Evolutionary conservation across 2,329 filamentous ascomycete genomes (phyloP).

Genomic region (Aureobasidium sp.): DNA sequence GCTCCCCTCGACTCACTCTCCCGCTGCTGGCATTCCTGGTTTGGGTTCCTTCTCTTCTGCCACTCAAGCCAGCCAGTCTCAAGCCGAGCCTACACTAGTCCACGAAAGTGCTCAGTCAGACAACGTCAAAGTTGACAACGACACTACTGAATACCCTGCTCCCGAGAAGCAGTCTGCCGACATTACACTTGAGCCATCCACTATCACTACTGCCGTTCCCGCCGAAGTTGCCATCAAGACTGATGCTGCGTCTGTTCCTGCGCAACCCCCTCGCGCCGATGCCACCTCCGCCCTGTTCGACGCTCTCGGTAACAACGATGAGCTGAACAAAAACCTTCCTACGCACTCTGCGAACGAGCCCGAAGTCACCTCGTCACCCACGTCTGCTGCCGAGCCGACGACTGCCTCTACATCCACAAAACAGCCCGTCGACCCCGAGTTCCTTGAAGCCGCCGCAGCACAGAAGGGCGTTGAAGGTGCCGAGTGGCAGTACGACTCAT

Average conservation of each 20-base stretch:
- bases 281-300: constrained; percentile 9
- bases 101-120: neutral
- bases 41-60: neutral
- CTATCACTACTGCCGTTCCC: neutral
- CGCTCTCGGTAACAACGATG: constrained; percentile 8
- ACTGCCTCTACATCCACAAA: constrained; percentile 16
- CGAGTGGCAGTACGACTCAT: constrained; percentile 71
- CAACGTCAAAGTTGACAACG: neutral
- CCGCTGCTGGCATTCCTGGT: constrained; percentile 11
- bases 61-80: neutral
- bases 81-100: neutral
- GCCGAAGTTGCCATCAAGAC: neutral
- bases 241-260: neutral
- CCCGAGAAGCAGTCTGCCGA: neutral
- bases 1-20: neutral
- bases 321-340: neutral
- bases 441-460: constrained; percentile 37
- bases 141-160: neutral
- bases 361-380: neutral
- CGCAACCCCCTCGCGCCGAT: neutral
- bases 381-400: neutral
- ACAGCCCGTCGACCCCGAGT: constrained; percentile 33
- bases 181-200: neutral
- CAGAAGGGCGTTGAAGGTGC: constrained; percentile 50
- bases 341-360: neutral